Evolutionary conservation across 768 basidiomycete species (phyloP).

Genomic region (Neoboletus brunneissimus): DNA sequence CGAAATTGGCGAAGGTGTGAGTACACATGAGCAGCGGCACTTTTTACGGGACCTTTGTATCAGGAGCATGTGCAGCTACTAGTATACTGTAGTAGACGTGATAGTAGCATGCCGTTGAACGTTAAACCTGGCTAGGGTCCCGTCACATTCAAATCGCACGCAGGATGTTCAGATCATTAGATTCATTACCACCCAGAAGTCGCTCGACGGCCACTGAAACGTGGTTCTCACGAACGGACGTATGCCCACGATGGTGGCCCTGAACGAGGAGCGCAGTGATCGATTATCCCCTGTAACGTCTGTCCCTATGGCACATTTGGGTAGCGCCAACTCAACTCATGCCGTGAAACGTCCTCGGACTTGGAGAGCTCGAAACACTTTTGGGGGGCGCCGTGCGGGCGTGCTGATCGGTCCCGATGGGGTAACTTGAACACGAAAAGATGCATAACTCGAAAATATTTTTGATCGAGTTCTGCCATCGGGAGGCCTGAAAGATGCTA

Average conservation of each 20-base stretch:
- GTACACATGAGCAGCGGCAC: not conserved
- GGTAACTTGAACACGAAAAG: not conserved
- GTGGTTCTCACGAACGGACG: not conserved
- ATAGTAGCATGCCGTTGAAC: not conserved
- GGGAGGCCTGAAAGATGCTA: not conserved
- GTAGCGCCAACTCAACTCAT: not conserved
- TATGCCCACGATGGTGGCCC: not conserved
- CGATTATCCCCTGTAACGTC: not conserved
- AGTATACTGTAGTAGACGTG: too few relatives aligned
- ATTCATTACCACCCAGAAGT: not conserved
- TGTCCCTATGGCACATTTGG: not conserved
- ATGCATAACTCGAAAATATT: not conserved
- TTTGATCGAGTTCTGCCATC: not conserved
- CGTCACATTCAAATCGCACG: not conserved
- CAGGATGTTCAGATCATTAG: not conserved
- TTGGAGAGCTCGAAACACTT: not conserved
- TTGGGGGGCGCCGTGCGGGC: not conserved
- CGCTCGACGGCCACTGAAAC: not conserved
- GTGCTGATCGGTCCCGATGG: not conserved
- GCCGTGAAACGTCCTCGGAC: not conserved
- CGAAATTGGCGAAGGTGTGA: not conserved
- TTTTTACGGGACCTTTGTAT: not conserved
- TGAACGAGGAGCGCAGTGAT: not conserved
- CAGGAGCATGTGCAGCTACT: not conserved
- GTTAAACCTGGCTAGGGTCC: not conserved